Percentiles rank a stretch among this genome's conserved stretches.
Conservation (phyloP, 2,329 filamentous ascomycete genomes). For the Apiospora rasikravindrae region DNA sequence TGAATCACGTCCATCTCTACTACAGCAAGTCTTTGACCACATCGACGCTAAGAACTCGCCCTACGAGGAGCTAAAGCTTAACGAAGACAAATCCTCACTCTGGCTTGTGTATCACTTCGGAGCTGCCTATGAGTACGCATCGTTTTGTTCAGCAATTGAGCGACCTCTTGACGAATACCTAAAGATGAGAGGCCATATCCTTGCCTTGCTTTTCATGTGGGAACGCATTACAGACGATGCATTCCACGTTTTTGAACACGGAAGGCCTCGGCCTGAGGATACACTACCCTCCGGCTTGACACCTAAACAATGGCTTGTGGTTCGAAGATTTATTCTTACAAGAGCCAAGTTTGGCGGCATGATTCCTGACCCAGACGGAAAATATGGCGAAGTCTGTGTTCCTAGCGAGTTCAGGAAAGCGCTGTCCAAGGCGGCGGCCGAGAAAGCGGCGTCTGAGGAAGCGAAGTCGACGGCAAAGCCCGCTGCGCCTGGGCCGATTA, state of each 20-base stretch:
- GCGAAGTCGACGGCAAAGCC: not conserved
- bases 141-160: slow-evolving; percentile 4
- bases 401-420: not conserved
- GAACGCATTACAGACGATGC: slow-evolving; percentile 5
- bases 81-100: not conserved
- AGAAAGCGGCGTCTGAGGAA: not conserved
- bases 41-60: not conserved
- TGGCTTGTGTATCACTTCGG: not conserved
- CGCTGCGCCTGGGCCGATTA: not conserved
- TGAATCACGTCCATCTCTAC: slow-evolving; percentile 5
- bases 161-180: slow-evolving; percentile 4
- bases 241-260: not conserved
- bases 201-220: slow-evolving; percentile 1
- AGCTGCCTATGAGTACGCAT: not conserved
- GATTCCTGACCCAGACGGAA: not conserved
- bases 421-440: not conserved
- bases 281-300: not conserved
- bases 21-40: not conserved
- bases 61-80: not conserved
- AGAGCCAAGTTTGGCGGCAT: slow-evolving; percentile 3
- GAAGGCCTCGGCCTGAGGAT: not conserved
- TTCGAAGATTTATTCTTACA: not conserved
- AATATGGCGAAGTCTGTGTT: slow-evolving; percentile 2
- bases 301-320: slow-evolving; percentile 5
- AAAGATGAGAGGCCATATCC: not conserved